Percentiles rank a stretch among this genome's conserved stretches.
These are phyloP conservation scores for Fusarium sp. DNA, from an alignment of 2,329 filamentous ascomycete genomes.

Conservation along the genomic window DNA sequence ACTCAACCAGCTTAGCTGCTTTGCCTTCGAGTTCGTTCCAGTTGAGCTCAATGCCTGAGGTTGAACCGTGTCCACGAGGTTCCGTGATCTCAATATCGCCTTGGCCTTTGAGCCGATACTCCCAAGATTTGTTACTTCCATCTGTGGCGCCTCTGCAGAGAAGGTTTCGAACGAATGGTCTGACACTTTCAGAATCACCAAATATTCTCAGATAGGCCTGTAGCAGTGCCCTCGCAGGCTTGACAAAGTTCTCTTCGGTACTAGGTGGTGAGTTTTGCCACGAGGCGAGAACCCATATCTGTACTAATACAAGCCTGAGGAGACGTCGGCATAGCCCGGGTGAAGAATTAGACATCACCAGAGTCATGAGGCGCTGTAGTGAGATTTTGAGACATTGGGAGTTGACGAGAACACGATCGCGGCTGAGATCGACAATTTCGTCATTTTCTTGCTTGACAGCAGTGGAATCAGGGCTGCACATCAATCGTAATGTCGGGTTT, in stretches of 20 bases:
- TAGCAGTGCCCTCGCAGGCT: constrained; percentile 60
- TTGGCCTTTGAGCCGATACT: constrained; percentile 56
- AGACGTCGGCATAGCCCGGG: constrained; percentile 71
- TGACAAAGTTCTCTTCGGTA: constrained; percentile 52
- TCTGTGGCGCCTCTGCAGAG: constrained; percentile 61
- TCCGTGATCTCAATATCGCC: constrained; percentile 63
- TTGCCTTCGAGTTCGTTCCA: constrained; percentile 59
- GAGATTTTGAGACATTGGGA: constrained; percentile 59
- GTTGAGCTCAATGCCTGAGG: constrained; percentile 46
- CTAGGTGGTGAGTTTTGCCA: constrained; percentile 53
- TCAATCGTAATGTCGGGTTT: constrained; percentile 51
- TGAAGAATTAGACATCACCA: constrained; percentile 72
- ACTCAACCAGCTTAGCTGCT: constrained; percentile 57
- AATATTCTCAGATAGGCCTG: constrained; percentile 67
- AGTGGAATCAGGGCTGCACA: background rate
- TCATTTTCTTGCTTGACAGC: constrained; percentile 43
- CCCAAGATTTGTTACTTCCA: constrained; percentile 56
- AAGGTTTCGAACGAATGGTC: constrained; percentile 61
- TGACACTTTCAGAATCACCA: constrained; percentile 60
- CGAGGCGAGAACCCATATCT: constrained; percentile 70
- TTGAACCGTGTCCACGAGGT: constrained; percentile 33
- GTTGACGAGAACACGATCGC: constrained; percentile 55
- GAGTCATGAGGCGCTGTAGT: constrained; percentile 62
- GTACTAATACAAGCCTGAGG: constrained; percentile 64
- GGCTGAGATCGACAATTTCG: constrained; percentile 58